Conservation (phyloP, 2,329 filamentous ascomycete genomes). For the Fusarium fujikuroi region DNA sequence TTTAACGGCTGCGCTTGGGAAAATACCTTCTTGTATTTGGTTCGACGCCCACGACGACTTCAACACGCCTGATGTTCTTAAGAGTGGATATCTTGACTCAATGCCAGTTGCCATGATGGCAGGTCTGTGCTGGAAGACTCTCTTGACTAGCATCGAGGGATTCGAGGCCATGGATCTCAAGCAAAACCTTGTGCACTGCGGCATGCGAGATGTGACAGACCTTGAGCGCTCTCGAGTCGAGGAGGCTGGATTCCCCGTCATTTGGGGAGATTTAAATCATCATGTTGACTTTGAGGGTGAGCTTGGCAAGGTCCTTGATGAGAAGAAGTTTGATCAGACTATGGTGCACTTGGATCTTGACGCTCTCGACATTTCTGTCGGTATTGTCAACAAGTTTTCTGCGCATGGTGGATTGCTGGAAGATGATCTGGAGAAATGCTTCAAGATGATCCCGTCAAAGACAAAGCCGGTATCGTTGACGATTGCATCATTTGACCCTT, state of each 20-base stretch:
- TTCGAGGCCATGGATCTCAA: slow-evolving; percentile 28
- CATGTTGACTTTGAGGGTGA: slow-evolving; percentile 29
- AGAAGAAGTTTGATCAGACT: slow-evolving; percentile 24
- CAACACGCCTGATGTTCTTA: slow-evolving; percentile 42
- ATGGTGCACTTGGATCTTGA: slow-evolving; percentile 53
- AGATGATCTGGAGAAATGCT: slow-evolving; percentile 36
- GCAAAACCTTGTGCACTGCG: background rate
- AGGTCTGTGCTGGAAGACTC: slow-evolving; percentile 41
- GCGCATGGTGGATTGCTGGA: slow-evolving; percentile 49
- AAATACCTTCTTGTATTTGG: slow-evolving; percentile 50
- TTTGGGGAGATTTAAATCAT: slow-evolving; percentile 43
- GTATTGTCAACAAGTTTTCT: slow-evolving; percentile 51
- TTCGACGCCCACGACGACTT: slow-evolving; percentile 58
- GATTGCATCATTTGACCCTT: slow-evolving; percentile 40
- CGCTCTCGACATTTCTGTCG: slow-evolving; percentile 48
- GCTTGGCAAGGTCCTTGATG: slow-evolving; percentile 14
- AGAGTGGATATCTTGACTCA: slow-evolving; percentile 45
- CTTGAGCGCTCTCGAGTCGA: slow-evolving; percentile 32
- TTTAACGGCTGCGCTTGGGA: slow-evolving; percentile 23
- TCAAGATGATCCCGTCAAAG: slow-evolving; percentile 22
- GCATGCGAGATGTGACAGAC: slow-evolving; percentile 10
- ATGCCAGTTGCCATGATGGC: slow-evolving; percentile 44
- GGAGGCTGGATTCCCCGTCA: slow-evolving; percentile 43
- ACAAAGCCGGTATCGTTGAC: slow-evolving; percentile 24
- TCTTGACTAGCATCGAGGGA: slow-evolving; percentile 35